Base-by-base conservation (phyloP, 805 yeast species). In the Candida arabinofermentans region DNA sequence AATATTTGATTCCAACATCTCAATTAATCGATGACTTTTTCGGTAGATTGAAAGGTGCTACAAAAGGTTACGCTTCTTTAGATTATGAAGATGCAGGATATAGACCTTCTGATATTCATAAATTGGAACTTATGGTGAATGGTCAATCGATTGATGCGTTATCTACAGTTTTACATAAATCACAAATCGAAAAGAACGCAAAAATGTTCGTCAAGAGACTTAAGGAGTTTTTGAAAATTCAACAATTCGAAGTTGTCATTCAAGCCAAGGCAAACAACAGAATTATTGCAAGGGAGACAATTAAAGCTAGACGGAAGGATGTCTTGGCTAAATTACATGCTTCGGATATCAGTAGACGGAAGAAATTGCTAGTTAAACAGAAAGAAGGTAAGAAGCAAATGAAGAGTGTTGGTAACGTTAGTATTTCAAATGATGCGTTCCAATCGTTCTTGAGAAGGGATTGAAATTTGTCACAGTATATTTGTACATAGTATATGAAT, bases 1-100 rank as follows among this genome's bases (percentile, higher is more conserved):
- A 81, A 53, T 93, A 89, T 62, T 77, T 80, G 44, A 64, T 91
- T 5, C 98, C 99, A 2, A 71, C 93, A 39, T 84, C 95, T 0
- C 95, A 88, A 56, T 67, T 91, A 27, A 96, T 93, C 5, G 97
- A 91, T 57, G 96, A 93, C 64, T 91, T 91, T 61, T 90, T 93
- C 62, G 98, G 98, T 2, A 87, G 86, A 59, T 70, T 91, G 44
- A 91, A 91, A 60, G 90, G 96, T 2, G 74, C 80, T 1, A 87
- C 98, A 0, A 79, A 81, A 56, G 99, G 99, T 1, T 91, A 86
- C 64, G 98, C 96, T 0, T 86, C 96, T 0, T 69, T 91, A 40
- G 98, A 91, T 64, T 91, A 91, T 57, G 97, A 93, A 53, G 98
- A 91, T 57, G 81, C 84, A 4, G 99, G 98, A 0, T 91, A 89